These are phyloP conservation scores for Rosa hybrid DNA, from an alignment of 331 rosid species.

Conservation along the genomic window DNA sequence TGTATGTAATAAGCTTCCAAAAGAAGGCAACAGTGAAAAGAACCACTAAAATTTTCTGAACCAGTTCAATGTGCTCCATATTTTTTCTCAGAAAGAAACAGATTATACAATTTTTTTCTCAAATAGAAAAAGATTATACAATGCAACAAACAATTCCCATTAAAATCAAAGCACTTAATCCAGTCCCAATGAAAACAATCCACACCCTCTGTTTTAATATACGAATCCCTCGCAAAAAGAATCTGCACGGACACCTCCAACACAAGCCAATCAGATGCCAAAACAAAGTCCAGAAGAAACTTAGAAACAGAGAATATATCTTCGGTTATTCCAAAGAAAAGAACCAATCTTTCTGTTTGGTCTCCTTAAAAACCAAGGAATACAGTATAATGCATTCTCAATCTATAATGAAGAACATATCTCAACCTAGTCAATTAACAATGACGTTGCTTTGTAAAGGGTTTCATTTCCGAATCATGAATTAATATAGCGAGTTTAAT, in stretches of 20 bases:
- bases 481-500: neutral
- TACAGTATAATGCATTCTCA: slow-evolving; percentile 1
- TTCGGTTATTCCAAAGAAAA: slow-evolving; percentile 35
- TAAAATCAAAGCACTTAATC: slow-evolving; percentile 19
- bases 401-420: neutral
- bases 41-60: slow-evolving; percentile 50
- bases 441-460: neutral
- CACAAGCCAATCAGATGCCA: slow-evolving; percentile 55
- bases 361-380: slow-evolving; percentile 12
- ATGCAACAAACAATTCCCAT: slow-evolving; percentile 26
- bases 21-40: slow-evolving; percentile 45
- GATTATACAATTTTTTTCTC: slow-evolving; percentile 4
- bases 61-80: slow-evolving; percentile 31
- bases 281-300: slow-evolving; percentile 43
- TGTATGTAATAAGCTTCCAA: slow-evolving; percentile 60
- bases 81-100: slow-evolving; percentile 21
- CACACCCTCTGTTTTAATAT: slow-evolving; percentile 7
- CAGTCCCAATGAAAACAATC: slow-evolving; percentile 1
- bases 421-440: neutral
- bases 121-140: slow-evolving; percentile 21
- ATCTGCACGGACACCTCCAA: slow-evolving; percentile 31
- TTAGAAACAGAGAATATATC: slow-evolving; percentile 18
- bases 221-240: slow-evolving; percentile 23
- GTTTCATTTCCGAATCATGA: neutral
- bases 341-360: slow-evolving; percentile 25